Percentiles rank a stretch among this genome's conserved stretches.
Conservation (phyloP, 2,329 filamentous ascomycete species). For the Pleurostoma richardsiae region DNA sequence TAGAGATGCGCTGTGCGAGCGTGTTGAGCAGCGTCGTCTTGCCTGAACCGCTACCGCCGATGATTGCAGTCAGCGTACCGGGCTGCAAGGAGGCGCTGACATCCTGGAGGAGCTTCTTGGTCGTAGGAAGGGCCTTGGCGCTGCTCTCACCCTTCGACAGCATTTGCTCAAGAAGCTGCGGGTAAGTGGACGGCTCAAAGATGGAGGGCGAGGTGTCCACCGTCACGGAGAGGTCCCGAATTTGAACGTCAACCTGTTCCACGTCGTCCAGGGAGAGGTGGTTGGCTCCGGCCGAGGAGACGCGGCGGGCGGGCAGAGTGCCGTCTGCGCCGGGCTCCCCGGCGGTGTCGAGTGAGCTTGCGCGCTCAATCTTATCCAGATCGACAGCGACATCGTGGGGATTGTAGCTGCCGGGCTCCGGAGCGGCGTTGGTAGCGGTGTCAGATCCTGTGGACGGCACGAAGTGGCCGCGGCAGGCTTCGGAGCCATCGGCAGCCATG, state of each 20-base stretch:
- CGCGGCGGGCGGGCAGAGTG: constrained; percentile 6
- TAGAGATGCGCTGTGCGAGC: constrained; percentile 64
- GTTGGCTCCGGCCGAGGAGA: constrained; percentile 26
- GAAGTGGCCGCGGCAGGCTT: no score
- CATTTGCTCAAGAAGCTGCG: constrained; percentile 26
- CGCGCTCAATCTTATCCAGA: constrained; percentile 23
- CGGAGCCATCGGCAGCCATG: no score
- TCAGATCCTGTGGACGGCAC: no score
- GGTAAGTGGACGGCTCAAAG: constrained; percentile 41
- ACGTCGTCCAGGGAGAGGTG: constrained; percentile 45
- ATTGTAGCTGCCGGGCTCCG: no score
- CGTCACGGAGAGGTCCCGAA: constrained; percentile 48
- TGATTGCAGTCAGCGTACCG: constrained; percentile 68
- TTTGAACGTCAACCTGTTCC: constrained; percentile 47
- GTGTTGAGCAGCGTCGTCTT: constrained; percentile 70
- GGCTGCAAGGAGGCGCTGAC: constrained; percentile 59
- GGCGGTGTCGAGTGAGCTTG: constrained; percentile 25
- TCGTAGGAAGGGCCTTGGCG: constrained; percentile 21
- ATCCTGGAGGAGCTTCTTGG: constrained; percentile 54
- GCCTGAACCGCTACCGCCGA: constrained; percentile 69
- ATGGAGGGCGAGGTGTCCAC: constrained; percentile 55
- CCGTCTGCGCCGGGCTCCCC: constrained; percentile 13
- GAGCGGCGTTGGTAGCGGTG: no score
- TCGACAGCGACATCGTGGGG: constrained; percentile 7
- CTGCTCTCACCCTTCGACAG: constrained; percentile 17